These are phyloP conservation scores for Microdochium paspali DNA, from an alignment of 2,329 filamentous ascomycete genomes.

Conservation along the genomic window DNA sequence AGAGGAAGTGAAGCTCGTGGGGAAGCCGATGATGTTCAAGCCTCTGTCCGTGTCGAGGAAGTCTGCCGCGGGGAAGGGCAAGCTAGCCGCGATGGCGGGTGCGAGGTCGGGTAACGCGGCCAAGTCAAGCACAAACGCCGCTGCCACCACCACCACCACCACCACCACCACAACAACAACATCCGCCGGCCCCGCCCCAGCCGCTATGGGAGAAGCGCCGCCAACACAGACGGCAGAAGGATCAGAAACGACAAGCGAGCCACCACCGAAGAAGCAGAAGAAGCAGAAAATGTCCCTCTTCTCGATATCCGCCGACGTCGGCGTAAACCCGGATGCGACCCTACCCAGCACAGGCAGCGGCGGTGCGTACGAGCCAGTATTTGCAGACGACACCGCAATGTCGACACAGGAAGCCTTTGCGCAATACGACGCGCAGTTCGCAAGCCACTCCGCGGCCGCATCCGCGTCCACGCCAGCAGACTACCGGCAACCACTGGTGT, in stretches of 20 bases:
- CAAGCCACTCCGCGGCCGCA: constrained; percentile 14
- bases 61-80: constrained; percentile 53
- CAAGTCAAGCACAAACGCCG: too few species aligned
- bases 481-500: constrained; percentile 5
- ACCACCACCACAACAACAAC: constrained; percentile 7
- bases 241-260: too few species aligned
- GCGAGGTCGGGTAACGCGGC: too few species aligned
- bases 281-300: constrained; percentile 64
- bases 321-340: constrained; percentile 14
- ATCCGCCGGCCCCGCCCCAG: constrained; percentile 8
- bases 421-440: constrained; percentile 20
- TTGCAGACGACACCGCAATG: constrained; percentile 19
- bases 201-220: constrained; percentile 9
- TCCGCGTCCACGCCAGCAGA: constrained; percentile 12
- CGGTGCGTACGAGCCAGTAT: constrained; percentile 42
- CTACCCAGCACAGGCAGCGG: constrained; percentile 8
- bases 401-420: constrained; percentile 22
- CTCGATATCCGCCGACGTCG: constrained; percentile 42
- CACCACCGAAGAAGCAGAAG: constrained; percentile 35
- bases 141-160: constrained; percentile 1
- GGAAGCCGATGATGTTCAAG: constrained; percentile 80
- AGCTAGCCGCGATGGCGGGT: constrained; percentile 12
- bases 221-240: constrained; percentile 10
- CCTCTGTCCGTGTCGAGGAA: constrained; percentile 78
- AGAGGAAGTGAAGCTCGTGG: constrained; percentile 59